Percentiles rank a stretch among this genome's conserved stretches.
Conservation (phyloP, 1,284 basidiomycete species). For the Porphyrellus sp. region DNA sequence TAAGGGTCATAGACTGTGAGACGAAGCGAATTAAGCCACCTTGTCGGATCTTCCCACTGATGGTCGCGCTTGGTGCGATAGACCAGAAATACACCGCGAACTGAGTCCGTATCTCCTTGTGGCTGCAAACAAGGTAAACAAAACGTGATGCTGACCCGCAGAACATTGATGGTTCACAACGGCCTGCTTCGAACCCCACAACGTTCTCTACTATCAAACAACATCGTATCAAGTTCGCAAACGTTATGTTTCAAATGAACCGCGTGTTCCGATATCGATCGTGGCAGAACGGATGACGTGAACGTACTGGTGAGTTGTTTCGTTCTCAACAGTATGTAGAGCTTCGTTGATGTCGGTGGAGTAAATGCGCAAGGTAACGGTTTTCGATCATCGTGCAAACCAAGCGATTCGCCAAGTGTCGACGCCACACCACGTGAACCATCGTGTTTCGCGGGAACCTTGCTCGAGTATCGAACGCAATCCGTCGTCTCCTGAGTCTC, state of each 20-base stretch:
- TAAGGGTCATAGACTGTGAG: background rate
- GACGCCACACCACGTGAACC: conserved; percentile 1
- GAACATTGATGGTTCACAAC: conserved; percentile 8
- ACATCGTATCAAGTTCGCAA: conserved; percentile 17
- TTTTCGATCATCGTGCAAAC: conserved; percentile 5
- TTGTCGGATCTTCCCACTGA: conserved; percentile 5
- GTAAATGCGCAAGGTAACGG: background rate
- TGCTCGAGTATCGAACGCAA: background rate
- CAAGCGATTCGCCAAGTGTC: background rate
- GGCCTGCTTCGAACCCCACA: conserved; percentile 25
- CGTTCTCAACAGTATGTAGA: background rate
- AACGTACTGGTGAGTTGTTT: background rate
- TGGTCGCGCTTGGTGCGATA: background rate
- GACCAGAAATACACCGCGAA: conserved; percentile 5
- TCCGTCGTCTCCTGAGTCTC: background rate
- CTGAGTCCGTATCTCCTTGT: conserved; percentile 4
- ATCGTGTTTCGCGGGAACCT: conserved; percentile 22
- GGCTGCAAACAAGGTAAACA: conserved; percentile 5
- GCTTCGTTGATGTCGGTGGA: conserved; percentile 2
- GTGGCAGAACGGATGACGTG: conserved; percentile 5
- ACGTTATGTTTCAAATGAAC: conserved; percentile 6
- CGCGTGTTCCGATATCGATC: conserved; percentile 6
- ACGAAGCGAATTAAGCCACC: background rate
- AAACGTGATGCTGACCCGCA: background rate
- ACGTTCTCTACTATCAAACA: conserved; percentile 25